phyloP scores from a whole-genome alignment of 208 protist genomes.

The Trypanosoma cruzi region DNA sequence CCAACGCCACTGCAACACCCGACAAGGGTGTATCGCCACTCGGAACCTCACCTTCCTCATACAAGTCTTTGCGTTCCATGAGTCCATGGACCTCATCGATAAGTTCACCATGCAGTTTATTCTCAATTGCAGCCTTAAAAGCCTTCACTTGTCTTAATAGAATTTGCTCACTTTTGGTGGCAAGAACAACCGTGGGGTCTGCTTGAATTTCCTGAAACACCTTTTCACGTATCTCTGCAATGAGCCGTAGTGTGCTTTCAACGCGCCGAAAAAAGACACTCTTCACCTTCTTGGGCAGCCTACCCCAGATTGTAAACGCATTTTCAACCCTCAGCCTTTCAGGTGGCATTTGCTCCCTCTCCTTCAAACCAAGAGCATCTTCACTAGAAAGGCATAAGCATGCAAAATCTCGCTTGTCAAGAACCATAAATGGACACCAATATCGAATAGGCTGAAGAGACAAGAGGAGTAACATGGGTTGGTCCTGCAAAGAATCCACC shows the following conservation, averaged over 20 bases:
- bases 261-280: conserved; percentile 37
- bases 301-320: conserved; percentile 51
- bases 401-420: conserved; percentile 71
- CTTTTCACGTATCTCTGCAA: conserved; percentile 5
- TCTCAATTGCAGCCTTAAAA: conserved; percentile 52
- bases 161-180: conserved; percentile 66
- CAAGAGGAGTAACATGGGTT: conserved; percentile 89
- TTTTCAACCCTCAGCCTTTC: conserved; percentile 39
- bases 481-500: conserved; percentile 75
- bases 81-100: conserved; percentile 84
- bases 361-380: conserved; percentile 28
- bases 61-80: conserved; percentile 54
- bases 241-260: conserved; percentile 19
- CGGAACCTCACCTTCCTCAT: conserved; percentile 51
- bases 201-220: conserved; percentile 45
- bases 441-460: conserved; percentile 76
- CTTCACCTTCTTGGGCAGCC: conserved; percentile 45
- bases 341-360: conserved; percentile 28
- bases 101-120: conserved; percentile 59
- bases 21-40: conserved; percentile 29
- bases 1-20: conserved; percentile 58
- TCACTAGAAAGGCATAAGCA: conserved; percentile 58
- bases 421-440: conserved; percentile 74
- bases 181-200: conserved; percentile 71
- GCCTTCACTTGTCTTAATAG: conserved; percentile 31